Base-by-base conservation (phyloP, 805 yeast species). In the Pichia exigua region DNA sequence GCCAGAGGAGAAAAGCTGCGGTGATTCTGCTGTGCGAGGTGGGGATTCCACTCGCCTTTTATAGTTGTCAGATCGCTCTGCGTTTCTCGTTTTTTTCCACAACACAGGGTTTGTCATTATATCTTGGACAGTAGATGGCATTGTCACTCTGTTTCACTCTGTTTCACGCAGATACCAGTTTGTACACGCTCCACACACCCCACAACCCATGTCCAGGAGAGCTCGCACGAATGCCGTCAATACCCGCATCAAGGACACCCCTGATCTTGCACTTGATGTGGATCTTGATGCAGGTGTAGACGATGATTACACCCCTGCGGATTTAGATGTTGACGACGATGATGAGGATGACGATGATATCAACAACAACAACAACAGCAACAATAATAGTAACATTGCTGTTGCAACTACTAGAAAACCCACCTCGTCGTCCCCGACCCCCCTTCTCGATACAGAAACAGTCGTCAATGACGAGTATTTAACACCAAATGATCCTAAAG, bases 391-490 rank as follows among this genome's bases (percentile, higher is more conserved):
- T n/a, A n/a, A n/a, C 26, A 7, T 24, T 24, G n/a, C 26, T 24
- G 26, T 7, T 24, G 13, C n/a, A 15, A 30, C 35, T 38, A 21
- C 7, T 24, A 17, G 20, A n/a, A 35, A 35, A 35, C 18, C 18
- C 2, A 9, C 39, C 2, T 35, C 45, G 30, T 20, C 49, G 46
- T 41, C 39, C 20, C 39, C 39, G 6, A 35, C 39, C 17, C 39
- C 39, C 2, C 20, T 17, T 6, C 2, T 35, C 7, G 39, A 35
- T 7, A 8, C 39, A 17, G 39, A 35, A 49, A 74, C 75, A 28
- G 75, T 91, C 7, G 72, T 71, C 22, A 78, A 84, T 61, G 96
- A 90, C 63, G 97, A 92, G 71, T 83, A 84, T 44, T 81, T 78
- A 9, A 74, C 89, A 17, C 85, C 85, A 1, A 84, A 77, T 56